Conservation (phyloP, 805 yeast genomes). For the Metschnikowia cerradonensis region DNA sequence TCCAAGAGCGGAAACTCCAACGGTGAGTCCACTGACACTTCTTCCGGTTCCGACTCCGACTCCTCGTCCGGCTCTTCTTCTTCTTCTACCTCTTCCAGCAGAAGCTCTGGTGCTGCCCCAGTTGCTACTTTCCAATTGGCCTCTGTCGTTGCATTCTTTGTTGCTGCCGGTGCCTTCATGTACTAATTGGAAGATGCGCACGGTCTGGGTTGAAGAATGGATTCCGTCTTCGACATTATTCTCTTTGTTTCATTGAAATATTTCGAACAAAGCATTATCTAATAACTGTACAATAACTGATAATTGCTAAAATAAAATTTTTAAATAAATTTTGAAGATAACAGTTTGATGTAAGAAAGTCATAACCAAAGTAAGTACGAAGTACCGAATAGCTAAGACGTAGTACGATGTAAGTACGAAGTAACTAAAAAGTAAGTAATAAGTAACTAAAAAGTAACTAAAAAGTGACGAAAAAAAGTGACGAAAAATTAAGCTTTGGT, state of each 20-base stretch:
- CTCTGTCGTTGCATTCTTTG: conserved; percentile 30
- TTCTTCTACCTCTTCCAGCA: conserved; percentile 19
- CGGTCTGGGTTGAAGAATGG: conserved; percentile 1
- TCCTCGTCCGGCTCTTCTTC: conserved; percentile 19
- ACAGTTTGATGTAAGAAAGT: no score
- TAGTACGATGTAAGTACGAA: no score
- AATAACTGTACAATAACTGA: conserved; percentile 1
- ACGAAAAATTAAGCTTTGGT: neutral
- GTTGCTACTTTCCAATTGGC: conserved; percentile 22
- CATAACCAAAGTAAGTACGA: no score
- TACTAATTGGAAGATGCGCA: conserved; percentile 15
- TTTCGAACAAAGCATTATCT: conserved; percentile 3
- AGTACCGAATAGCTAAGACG: no score
- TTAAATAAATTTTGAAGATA: neutral
- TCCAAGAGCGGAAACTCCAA: conserved; percentile 31
- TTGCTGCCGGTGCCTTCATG: conserved; percentile 37
- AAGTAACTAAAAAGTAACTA: no score
- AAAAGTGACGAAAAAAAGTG: no score
- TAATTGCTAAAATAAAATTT: neutral
- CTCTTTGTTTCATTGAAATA: conserved; percentile 5
- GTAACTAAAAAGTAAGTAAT: no score
- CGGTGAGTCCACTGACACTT: conserved; percentile 24
- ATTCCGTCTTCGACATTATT: neutral
- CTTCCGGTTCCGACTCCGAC: conserved; percentile 23
- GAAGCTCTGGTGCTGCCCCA: conserved; percentile 25